phyloP scores from a whole-genome alignment of 2,329 filamentous ascomycete genomes.

The Arthroderma sp. region DNA sequence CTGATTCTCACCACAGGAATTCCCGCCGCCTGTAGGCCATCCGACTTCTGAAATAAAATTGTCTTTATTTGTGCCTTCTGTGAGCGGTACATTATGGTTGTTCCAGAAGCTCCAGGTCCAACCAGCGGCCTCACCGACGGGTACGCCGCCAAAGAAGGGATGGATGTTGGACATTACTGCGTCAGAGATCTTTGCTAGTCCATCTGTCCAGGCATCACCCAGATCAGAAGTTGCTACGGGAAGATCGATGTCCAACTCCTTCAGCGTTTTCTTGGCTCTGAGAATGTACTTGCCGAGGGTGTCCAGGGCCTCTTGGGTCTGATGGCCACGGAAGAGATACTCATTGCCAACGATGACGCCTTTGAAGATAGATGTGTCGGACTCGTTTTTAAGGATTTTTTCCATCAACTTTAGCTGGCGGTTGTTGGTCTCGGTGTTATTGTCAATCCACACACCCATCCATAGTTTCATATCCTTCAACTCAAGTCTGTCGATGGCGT shows the following conservation, averaged over 20 bases:
- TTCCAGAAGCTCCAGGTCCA: constrained; percentile 85
- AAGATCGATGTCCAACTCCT: constrained; percentile 50
- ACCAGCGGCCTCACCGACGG: constrained; percentile 50
- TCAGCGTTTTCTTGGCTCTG: constrained; percentile 60
- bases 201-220: constrained; percentile 69
- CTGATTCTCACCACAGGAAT: constrained; percentile 51
- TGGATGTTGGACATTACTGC: constrained; percentile 95
- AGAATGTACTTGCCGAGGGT: constrained; percentile 52
- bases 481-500: constrained; percentile 62
- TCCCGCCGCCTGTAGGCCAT: constrained; percentile 77
- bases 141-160: constrained; percentile 80
- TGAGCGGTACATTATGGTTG: constrained; percentile 51
- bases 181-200: constrained; percentile 59
- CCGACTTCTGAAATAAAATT: constrained; percentile 85
- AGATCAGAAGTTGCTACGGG: constrained; percentile 80
- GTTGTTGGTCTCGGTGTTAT: constrained; percentile 66
- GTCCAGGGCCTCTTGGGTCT: constrained; percentile 50
- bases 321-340: constrained; percentile 41
- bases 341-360: constrained; percentile 53
- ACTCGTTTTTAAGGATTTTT: constrained; percentile 52
- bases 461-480: constrained; percentile 72
- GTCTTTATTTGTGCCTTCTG: constrained; percentile 46
- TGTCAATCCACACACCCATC: constrained; percentile 88
- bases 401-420: constrained; percentile 79
- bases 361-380: constrained; percentile 39